These are phyloP conservation scores for Penicillium concentricum DNA, from an alignment of 2,329 filamentous ascomycete genomes.

Conservation along the genomic window DNA sequence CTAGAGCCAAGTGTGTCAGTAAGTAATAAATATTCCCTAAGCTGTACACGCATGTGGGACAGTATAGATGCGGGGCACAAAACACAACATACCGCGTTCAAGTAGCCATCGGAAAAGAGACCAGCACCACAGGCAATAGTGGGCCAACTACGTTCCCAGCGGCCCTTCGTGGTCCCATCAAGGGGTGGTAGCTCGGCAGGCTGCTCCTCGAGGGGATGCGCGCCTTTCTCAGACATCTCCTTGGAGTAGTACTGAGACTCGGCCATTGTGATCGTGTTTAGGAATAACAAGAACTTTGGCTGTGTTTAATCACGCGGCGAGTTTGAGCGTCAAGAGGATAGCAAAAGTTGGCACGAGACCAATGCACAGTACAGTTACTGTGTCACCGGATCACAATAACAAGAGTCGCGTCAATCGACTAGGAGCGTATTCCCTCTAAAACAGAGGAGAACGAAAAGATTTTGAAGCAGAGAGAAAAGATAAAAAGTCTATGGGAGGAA, in stretches of 20 bases:
- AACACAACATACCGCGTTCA: conserved; percentile 69
- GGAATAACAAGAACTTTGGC: neutral
- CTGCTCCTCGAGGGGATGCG: conserved; percentile 8
- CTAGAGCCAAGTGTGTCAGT: conserved; percentile 33
- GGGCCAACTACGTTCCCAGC: conserved; percentile 63
- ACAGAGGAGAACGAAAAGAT: neutral
- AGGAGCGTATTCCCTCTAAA: neutral
- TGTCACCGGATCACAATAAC: conserved; percentile 7
- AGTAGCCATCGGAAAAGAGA: conserved; percentile 87
- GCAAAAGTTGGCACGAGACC: neutral
- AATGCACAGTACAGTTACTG: neutral
- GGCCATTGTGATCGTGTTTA: conserved; percentile 8
- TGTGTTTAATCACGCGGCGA: neutral
- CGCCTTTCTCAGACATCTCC: conserved; percentile 15
- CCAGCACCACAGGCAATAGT: conserved; percentile 87
- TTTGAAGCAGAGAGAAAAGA: neutral
- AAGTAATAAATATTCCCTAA: neutral
- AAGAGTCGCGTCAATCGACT: neutral
- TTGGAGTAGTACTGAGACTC: conserved; percentile 14
- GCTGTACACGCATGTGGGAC: neutral
- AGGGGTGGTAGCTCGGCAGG: conserved; percentile 25
- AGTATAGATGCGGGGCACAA: neutral
- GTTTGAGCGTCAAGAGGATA: neutral
- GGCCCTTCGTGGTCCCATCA: conserved; percentile 33
- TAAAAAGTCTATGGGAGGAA: neutral